Percentiles rank a stretch among this genome's conserved stretches.
Evolutionary conservation across 148 eudicot genomes (phyloP).

Genomic region (Euryodendron excelsum): DNA sequence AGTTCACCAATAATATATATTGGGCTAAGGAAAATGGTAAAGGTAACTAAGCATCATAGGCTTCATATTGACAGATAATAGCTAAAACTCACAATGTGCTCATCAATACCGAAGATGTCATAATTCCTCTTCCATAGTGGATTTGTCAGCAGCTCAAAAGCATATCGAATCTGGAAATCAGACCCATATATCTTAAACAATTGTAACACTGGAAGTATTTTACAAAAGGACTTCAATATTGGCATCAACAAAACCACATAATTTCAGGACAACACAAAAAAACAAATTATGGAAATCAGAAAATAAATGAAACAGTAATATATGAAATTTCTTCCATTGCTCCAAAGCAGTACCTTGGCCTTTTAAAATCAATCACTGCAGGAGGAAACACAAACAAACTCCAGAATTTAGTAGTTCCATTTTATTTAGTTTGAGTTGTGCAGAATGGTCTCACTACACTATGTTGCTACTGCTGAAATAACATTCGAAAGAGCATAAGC

Average conservation of each 20-base stretch:
- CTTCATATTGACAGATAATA: conserved; percentile 7
- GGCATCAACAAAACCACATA: background rate
- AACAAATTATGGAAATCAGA: background rate
- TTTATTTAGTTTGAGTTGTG: background rate
- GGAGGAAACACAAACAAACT: background rate
- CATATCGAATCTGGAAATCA: conserved; percentile 68
- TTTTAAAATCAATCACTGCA: background rate
- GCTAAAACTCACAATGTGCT: conserved; percentile 54
- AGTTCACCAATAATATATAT: background rate
- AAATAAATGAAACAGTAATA: background rate
- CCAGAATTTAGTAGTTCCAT: background rate
- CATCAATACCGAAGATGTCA: conserved; percentile 74
- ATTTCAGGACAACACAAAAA: background rate
- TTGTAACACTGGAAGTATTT: background rate
- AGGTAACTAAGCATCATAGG: background rate
- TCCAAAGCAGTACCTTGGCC: background rate
- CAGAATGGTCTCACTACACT: background rate
- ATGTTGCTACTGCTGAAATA: background rate
- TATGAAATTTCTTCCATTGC: background rate
- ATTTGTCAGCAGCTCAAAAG: conserved; percentile 80
- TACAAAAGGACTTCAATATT: background rate
- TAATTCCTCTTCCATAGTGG: conserved; percentile 82
- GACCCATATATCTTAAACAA: background rate
- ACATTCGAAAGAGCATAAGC: background rate
- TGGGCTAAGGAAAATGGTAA: background rate